Percentiles rank a stretch among this genome's conserved stretches.
Evolutionary conservation across 805 yeast genomes (phyloP).

Genomic region (Ogataea salicorniae): DNA sequence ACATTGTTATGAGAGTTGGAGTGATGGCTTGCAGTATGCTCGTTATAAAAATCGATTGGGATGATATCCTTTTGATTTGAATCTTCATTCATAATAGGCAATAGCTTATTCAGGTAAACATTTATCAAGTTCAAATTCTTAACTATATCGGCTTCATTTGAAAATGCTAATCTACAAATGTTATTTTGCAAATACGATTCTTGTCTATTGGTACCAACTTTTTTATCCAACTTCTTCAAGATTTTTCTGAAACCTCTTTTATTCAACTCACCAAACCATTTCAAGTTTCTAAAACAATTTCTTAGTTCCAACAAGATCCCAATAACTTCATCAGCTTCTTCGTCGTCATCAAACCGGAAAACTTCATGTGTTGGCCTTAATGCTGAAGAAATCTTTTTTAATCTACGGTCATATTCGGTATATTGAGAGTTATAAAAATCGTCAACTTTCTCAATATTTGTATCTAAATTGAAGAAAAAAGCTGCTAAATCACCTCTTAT

Average conservation of each 20-base stretch:
- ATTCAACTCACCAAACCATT: conserved; percentile 92
- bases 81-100: conserved; percentile 33
- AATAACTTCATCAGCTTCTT: conserved; percentile 58
- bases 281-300: conserved; percentile 70
- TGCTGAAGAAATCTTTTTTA: conserved; percentile 42
- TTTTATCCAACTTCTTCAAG: conserved; percentile 85
- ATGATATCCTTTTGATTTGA: conserved; percentile 7
- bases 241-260: conserved; percentile 86
- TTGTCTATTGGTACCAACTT: conserved; percentile 57
- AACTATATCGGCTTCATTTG: conserved; percentile 60
- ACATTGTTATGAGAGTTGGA: not conserved
- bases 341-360: conserved; percentile 32
- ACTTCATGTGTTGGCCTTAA: conserved; percentile 27
- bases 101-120: conserved; percentile 45
- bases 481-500: conserved; percentile 48
- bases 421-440: conserved; percentile 70
- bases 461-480: conserved; percentile 73
- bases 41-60: conserved; percentile 16
- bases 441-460: conserved; percentile 78
- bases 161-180: conserved; percentile 70
- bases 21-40: not conserved
- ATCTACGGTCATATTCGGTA: conserved; percentile 67
- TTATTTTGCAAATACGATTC: conserved; percentile 57
- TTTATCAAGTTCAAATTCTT: conserved; percentile 49
- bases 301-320: conserved; percentile 72